Percentiles rank a stretch among this genome's conserved stretches.
phyloP scores from a whole-genome alignment of 2,329 filamentous ascomycete genomes.

The Paecilomyces sp. region DNA sequence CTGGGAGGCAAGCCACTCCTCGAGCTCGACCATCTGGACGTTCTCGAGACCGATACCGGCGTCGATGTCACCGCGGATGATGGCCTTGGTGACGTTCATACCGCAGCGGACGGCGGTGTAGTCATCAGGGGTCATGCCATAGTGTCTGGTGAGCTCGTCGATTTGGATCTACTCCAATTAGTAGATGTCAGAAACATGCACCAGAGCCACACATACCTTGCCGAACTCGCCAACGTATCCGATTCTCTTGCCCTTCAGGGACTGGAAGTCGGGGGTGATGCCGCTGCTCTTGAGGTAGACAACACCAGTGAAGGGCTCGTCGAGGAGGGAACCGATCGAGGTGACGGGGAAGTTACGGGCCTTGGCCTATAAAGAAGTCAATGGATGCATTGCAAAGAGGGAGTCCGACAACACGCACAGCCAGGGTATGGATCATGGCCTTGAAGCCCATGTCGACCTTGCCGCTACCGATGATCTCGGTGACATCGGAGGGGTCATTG shows the following conservation, averaged over 20 bases:
- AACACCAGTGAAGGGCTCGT: slow-evolving; percentile 73
- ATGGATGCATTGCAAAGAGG: not conserved
- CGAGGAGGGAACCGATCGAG: slow-evolving; percentile 67
- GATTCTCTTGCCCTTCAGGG: slow-evolving; percentile 68
- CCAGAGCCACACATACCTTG: slow-evolving; percentile 41
- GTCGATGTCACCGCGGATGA: slow-evolving; percentile 65
- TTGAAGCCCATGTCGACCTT: slow-evolving; percentile 76
- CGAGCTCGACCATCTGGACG: slow-evolving; percentile 75
- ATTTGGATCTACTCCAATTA: slow-evolving; percentile 58
- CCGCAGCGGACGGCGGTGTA: slow-evolving; percentile 73
- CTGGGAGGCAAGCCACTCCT: slow-evolving; percentile 63
- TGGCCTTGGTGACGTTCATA: slow-evolving; percentile 74
- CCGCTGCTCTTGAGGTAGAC: slow-evolving; percentile 69
- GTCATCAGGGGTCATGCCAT: slow-evolving; percentile 64
- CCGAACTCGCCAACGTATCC: slow-evolving; percentile 76
- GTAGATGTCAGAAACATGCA: not conserved
- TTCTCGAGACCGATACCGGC: slow-evolving; percentile 73
- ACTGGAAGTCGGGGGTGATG: slow-evolving; percentile 67
- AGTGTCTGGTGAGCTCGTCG: slow-evolving; percentile 71
- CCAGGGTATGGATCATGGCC: slow-evolving; percentile 76
- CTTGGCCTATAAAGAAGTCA: slow-evolving; percentile 51
- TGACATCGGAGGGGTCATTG: slow-evolving; percentile 74
- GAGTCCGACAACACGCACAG: slow-evolving; percentile 39
- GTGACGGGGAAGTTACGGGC: slow-evolving; percentile 66
- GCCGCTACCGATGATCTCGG: slow-evolving; percentile 69